Evolutionary conservation across 1,284 basidiomycete genomes (phyloP), one percentile per base, ranked within the genome.

Genomic region (Irpex lacteus): DNA sequence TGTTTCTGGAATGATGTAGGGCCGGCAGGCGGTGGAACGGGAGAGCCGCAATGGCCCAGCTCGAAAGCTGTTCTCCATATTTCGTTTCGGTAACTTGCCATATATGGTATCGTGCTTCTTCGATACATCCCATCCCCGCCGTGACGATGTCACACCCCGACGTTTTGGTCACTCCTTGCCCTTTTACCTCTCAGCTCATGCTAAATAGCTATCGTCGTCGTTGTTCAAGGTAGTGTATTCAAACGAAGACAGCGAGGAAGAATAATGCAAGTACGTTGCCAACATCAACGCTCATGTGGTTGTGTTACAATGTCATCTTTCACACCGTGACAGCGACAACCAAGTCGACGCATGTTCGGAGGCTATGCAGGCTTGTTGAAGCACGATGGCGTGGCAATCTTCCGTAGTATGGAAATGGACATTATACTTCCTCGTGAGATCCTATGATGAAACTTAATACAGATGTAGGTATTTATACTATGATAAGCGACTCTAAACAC

Each of bases 11-110:
- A 56, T 71, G 73, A 72, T 72, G 68, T 60, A 65, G 69, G 69
- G 71, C 71, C 68, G 72, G 70, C 67, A 68, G 34, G 59, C 70
- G 69, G 70, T 70, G 70, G 68, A 67, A 73, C 69, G 70, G 71
- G 72, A 71, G 61, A 72, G 72, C 72, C 73, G 73, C 70, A 73
- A 70, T 70, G 71, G 70, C 69, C 70, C 72, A 71, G 70, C 70
- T 69, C 59, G 68, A 71, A 70, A 66, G 68, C 72, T 71, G 70
- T 72, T 72, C 71, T 73, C 71, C 65, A 70, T 70, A 74, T 74
- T 73, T 72, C 70, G 71, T 74, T 68, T 71, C 69, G 71, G 73
- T 66, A 71, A 68, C 70, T 70, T 72, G 52, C 74, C 73, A 67
- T 68, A 71, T 71, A 68, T 36, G 74, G 74, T 63, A 62, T 71